Evolutionary conservation across 805 yeast genomes (phyloP), one percentile per base, ranked within the genome.

Genomic region (Lachancea fermentati): DNA sequence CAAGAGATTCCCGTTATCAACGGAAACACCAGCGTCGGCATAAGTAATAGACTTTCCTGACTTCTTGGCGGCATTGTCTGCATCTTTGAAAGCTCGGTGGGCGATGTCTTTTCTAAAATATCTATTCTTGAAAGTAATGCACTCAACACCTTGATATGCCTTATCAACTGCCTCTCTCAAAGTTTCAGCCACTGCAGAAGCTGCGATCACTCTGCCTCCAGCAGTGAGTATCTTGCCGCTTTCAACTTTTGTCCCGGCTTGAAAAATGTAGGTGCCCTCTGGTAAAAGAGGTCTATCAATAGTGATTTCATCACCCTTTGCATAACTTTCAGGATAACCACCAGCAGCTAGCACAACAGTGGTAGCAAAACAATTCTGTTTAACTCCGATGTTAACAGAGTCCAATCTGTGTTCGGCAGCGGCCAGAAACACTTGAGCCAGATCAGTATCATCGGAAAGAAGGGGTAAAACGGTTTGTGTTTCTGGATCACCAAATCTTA

Each of bases 401-500:
- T 93, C 99, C 50, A 93, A 75, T 63, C 97, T 76, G 65, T 84
- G 95, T 62, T 91, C 96, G 33, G 93, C 95, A 49, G 95, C 82
- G 34, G 97, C 98, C 40, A 91, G 66, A 76, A 94, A 78, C 34
- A 93, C 79, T 64, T 89, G 87, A 34, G 96, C 93, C 57, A 93
- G 73, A 65, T 93, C 99, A n/a, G 96, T 81, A 40, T 80, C 83
- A 31, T 78, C 76, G 34, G 85, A 69, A 48, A 93, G 69, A 57
- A 93, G 72, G 15, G 97, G 96, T 57, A 93, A 70, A 17, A 93
- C 95, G 2, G 97, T 85, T 70, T 93, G 98, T 26, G 97, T 93
- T 68, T 93, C 99, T 50, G 99, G 99, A 63, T 93, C 99, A 48
- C 99, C 99, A 53, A 93, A 94, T 67, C 99, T 81, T 37, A 94